phyloP scores from a whole-genome alignment of 352 stramenopile species.

The Pythium myriotylum region DNA sequence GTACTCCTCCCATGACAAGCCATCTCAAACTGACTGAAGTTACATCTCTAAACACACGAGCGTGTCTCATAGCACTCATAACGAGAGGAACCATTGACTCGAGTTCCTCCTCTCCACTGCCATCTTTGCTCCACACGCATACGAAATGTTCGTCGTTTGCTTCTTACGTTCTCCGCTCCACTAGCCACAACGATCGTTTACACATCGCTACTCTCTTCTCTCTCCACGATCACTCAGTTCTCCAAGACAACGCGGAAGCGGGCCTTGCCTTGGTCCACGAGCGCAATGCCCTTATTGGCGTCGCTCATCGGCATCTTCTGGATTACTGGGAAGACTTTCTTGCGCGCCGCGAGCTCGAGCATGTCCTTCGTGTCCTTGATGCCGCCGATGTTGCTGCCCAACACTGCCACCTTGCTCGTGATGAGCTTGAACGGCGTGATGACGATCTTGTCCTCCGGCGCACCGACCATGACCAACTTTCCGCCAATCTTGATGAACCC shows the following conservation, averaged over 20 bases:
- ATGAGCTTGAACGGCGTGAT: slow-evolving; percentile 57
- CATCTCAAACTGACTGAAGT: too few relatives aligned
- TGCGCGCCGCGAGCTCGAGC: background rate
- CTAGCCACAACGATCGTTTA: too few relatives aligned
- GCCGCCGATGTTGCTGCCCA: slow-evolving; percentile 37
- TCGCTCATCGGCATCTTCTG: background rate
- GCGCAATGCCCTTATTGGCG: background rate
- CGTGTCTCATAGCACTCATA: too few relatives aligned
- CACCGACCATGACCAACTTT: slow-evolving; percentile 66
- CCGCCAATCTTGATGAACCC: slow-evolving; percentile 57
- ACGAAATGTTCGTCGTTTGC: too few relatives aligned
- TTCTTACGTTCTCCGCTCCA: too few relatives aligned
- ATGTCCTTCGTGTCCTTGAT: background rate
- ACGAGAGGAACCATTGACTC: too few relatives aligned
- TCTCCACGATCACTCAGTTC: background rate
- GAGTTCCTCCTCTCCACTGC: too few relatives aligned
- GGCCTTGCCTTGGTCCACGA: background rate
- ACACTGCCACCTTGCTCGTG: slow-evolving; percentile 37
- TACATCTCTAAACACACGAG: too few relatives aligned
- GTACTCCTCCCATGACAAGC: too few relatives aligned
- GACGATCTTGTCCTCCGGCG: slow-evolving; percentile 59
- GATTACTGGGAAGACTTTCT: background rate
- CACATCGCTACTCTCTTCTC: too few relatives aligned
- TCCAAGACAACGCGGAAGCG: background rate
- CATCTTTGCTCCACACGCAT: too few relatives aligned